Base-by-base conservation (phyloP, 371 early-diverging fungal genomes). In the Mucor mucedo region DNA sequence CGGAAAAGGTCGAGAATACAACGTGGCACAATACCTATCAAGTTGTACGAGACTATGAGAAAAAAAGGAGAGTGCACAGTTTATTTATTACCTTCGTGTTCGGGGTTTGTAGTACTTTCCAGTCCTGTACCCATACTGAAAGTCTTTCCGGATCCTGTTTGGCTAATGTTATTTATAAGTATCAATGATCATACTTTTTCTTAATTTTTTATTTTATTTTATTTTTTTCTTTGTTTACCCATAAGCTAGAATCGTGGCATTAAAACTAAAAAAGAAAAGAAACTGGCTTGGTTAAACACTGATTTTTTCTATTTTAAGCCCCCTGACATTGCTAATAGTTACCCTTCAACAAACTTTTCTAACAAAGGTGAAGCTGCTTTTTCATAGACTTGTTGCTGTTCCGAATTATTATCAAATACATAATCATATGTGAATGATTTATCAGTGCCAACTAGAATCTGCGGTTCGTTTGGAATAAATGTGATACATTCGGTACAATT, bases 271-370 rank as follows among this genome's bases (percentile, higher is more conserved):
- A 55, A 41, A 21, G 0, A 21, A 21, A 21, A 21, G 1, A 21
- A 21, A 21, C 21, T 21, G n/a, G 39, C 29, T 28, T 35, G 21
- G 38, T 41, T 35, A 35, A 35, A 35, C 8, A 6, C 4, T 35
- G 35, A 35, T 35, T 41, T 41, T n/a, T 21, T 21, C 21, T 21
- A 21, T 21, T 21, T 1, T 27, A 39, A 39, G 3, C 33, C 16
- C 42, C 33, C 11, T 28, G 32, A 32, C 14, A 41, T 40, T 59
- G 14, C n/a, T 28, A 35, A 33, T 52, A 38, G 35, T 55, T 60
- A 99, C 72, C 98, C 98, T 63, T 94, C 94, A 42, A 92, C 67
- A 68, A 96, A 93, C 60, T 90, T 87, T 13, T 87, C 84, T 21
- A 97, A 80, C 49, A 96, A 71, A 4, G 89, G 89, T n/a, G 72